Conservation (phyloP, 805 yeast genomes). For the Candida oleophila region DNA sequence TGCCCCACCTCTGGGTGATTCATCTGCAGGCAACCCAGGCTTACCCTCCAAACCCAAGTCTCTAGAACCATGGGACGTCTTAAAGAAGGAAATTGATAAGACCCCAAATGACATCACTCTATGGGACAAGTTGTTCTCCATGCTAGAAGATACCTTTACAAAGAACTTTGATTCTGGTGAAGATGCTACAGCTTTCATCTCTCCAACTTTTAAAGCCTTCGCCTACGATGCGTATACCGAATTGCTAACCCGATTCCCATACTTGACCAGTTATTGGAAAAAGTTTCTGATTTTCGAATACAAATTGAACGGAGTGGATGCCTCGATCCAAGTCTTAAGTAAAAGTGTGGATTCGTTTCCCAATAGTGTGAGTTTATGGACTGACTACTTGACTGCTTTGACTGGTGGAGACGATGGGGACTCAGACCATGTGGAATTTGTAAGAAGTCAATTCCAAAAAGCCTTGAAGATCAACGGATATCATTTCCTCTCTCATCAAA, state of each 20-base stretch:
- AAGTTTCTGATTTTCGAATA: conserved; percentile 54
- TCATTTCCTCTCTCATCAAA: conserved; percentile 72
- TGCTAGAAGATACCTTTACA: conserved; percentile 15
- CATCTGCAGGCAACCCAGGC: not conserved
- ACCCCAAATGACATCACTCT: conserved; percentile 31
- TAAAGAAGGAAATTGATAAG: conserved; percentile 8
- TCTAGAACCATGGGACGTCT: conserved; percentile 4
- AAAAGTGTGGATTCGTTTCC: conserved; percentile 52
- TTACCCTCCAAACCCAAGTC: conserved; percentile 4
- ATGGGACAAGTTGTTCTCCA: conserved; percentile 40
- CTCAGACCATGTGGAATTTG: conserved; percentile 15
- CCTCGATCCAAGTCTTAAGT: conserved; percentile 46
- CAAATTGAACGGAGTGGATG: conserved; percentile 53
- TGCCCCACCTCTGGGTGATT: not conserved
- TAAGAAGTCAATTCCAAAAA: conserved; percentile 44
- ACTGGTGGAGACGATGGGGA: conserved; percentile 26
- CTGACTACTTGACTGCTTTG: conserved; percentile 59
- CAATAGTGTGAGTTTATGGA: conserved; percentile 64
- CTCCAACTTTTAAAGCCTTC: conserved; percentile 17
- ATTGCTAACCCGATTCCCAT: conserved; percentile 56
- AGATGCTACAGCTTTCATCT: conserved; percentile 8
- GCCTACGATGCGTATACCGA: conserved; percentile 19
- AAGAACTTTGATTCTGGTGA: not conserved
- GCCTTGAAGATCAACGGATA: conserved; percentile 58
- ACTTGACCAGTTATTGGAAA: conserved; percentile 63